phyloP scores from a whole-genome alignment of 1,139 yeast genomes.

The Arxiozyma slooffiae region DNA sequence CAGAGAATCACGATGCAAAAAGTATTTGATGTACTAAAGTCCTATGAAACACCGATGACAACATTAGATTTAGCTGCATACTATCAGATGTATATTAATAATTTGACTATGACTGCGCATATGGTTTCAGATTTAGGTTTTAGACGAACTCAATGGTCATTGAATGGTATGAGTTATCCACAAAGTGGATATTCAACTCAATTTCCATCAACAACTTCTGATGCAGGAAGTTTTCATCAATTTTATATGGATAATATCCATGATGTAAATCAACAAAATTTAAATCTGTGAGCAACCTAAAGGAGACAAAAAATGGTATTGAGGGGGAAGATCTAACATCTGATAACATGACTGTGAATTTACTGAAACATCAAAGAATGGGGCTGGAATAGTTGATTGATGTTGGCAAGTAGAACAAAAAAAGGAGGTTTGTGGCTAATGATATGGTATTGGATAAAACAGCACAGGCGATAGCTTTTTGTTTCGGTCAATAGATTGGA shows the following conservation, averaged over 20 bases:
- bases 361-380: constrained; percentile 74
- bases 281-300: constrained; percentile 54
- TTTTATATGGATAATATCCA: constrained; percentile 26
- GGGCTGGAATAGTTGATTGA: constrained; percentile 76
- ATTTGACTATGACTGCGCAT: neutral
- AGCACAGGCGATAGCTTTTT: constrained; percentile 65
- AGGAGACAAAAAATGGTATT: constrained; percentile 44
- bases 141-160: neutral
- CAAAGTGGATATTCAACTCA: neutral
- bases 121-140: constrained; percentile 1
- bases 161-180: neutral
- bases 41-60: constrained; percentile 17
- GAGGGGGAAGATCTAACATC: constrained; percentile 62
- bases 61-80: constrained; percentile 10
- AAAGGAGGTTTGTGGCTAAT: constrained; percentile 82
- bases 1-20: constrained; percentile 26
- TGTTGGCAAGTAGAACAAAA: constrained; percentile 48
- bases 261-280: constrained; percentile 37
- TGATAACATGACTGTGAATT: constrained; percentile 48
- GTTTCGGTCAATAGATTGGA: constrained; percentile 47
- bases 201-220: neutral
- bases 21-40: constrained; percentile 18
- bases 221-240: constrained; percentile 3
- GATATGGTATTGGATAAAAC: constrained; percentile 96
- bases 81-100: neutral